phyloP scores from a whole-genome alignment of 2,329 filamentous ascomycete species.

The Pyrenophora tritici-repentis region DNA sequence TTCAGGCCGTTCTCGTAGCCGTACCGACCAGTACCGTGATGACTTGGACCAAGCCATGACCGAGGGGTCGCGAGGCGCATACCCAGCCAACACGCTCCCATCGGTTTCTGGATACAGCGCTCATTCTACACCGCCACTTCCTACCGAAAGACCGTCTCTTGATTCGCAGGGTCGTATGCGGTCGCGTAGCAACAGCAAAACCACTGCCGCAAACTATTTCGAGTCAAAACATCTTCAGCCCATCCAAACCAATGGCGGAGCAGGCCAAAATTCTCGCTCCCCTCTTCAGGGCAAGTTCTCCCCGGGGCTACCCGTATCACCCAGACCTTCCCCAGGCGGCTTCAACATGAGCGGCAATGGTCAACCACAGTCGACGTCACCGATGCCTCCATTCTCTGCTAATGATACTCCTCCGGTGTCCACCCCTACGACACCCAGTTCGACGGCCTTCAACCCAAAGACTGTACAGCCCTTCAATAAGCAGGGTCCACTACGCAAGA shows the following conservation, averaged over 20 bases:
- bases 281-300: conserved; percentile 34
- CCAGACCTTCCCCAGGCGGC: conserved; percentile 45
- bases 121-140: conserved; percentile 36
- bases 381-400: conserved; percentile 55
- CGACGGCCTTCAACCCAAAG: conserved; percentile 40
- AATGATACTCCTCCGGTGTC: conserved; percentile 61
- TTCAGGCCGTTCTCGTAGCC: conserved; percentile 60
- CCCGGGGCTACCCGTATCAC: conserved; percentile 42
- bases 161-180: conserved; percentile 36
- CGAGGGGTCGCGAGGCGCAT: conserved; percentile 48
- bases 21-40: conserved; percentile 55
- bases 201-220: conserved; percentile 40
- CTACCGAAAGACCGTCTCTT: conserved; percentile 31
- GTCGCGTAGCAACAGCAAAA: conserved; percentile 46
- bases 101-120: conserved; percentile 43
- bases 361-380: conserved; percentile 51
- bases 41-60: conserved; percentile 58
- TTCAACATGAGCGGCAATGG: conserved; percentile 33
- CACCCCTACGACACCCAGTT: conserved; percentile 50
- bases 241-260: conserved; percentile 38
- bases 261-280: conserved; percentile 29
- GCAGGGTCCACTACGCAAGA: conserved; percentile 55
- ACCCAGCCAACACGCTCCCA: conserved; percentile 40
- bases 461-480: conserved; percentile 33
- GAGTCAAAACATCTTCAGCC: conserved; percentile 47